Evolutionary conservation across 2,329 filamentous ascomycete species (phyloP), one percentile per base, ranked within the genome.

Genomic region (Fusarium mangiferae): DNA sequence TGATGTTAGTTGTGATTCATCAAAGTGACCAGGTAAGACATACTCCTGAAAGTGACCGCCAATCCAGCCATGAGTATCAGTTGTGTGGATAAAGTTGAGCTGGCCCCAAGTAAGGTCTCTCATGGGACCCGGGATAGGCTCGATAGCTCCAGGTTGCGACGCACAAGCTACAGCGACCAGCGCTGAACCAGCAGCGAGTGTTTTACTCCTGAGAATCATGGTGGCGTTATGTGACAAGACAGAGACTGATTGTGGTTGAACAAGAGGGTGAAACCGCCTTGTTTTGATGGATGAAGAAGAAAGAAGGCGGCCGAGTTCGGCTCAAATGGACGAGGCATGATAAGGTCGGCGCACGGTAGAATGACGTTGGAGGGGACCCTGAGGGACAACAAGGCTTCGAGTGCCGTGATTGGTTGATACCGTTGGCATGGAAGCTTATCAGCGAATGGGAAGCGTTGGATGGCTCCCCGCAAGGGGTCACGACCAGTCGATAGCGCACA

Each of bases 11-110:
- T 39, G 12, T 7, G 3, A 24, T 17, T 28, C 24, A 26, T 6
- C 5, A 5, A 8, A 30, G 41, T 3, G 0, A 18, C 0, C 10
- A 3, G 14, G 24, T 5, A 22, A 0, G 4, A 79, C 88, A 79
- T 85, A 94, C 92, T 99, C 96, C 85, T 95, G 92, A 10, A 98
- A 84, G 86, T 99, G 96, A 3, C 96, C 96, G 15, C 91, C 94
- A 80, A 97, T 92, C 96, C 96, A 99, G 78, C 96, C 96, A 84
- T 98, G 96, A 9, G 94, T 96, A 81, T 98, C 93, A 45, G 96
- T 98, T 1, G 96, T 98, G 80, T 97, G 95, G n/a, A 99, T 84
- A 82, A 98, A 97, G 86, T 98, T 98, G 79, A 98, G 88, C 81
- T 98, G 92, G n/a, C 93, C 95, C 94, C 95, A 98, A 77, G 91